Evolutionary conservation across 225 moss, liverwort and hornwort species (phyloP), one percentile per base, ranked within the genome.

Genomic region (Bryoerythrophyllum caledonicum): DNA sequence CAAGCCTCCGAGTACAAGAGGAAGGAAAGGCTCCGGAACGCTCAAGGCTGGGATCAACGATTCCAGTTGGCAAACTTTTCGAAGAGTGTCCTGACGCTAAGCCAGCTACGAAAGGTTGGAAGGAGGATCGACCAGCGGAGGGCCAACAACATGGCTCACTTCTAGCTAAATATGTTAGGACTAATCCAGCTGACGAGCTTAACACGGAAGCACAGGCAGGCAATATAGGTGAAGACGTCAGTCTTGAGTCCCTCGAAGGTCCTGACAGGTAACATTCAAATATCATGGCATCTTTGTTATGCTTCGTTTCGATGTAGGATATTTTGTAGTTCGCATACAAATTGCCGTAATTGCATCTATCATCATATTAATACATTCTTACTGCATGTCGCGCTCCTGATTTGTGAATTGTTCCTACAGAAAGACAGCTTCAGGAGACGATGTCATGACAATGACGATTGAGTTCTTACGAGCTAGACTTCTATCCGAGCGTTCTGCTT

Each of bases 371-470:
- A 41, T 35, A 51, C 51, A 56, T 25, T 7, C 13, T 60, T 65
- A 56, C n/a, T 57, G 25, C 61, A 37, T 44, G 49, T 35, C 35
- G 72, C 44, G 41, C 20, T 55, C 5, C 51, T 67, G 14, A 53
- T 62, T 26, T 69, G 19, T 77, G 53, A 51, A 65, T 69, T 68
- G 56, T 43, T 71, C 55, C 25, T 70, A 16, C 25, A 87, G 87
- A 77, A 82, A 75, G 72, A 59, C 72, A 44, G 74, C 77, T 26
- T 49, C 82, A 63, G 84, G 82, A 35, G 87, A 85, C 12, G 82
- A 85, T 64, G 84, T 84, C 57, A 82, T 84, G 84, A 79, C 82
- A 32, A 84, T 85, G 87, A 85, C 87, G 7, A 78, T 87, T 68
- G 87, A 87, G 28, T 85, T 74, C 64, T 72, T 85, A 63, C 75